Percentiles rank a stretch among this genome's conserved stretches.
Conservation (phyloP, 148 eudicot genomes). For the Rhododendron ferrugineum region DNA sequence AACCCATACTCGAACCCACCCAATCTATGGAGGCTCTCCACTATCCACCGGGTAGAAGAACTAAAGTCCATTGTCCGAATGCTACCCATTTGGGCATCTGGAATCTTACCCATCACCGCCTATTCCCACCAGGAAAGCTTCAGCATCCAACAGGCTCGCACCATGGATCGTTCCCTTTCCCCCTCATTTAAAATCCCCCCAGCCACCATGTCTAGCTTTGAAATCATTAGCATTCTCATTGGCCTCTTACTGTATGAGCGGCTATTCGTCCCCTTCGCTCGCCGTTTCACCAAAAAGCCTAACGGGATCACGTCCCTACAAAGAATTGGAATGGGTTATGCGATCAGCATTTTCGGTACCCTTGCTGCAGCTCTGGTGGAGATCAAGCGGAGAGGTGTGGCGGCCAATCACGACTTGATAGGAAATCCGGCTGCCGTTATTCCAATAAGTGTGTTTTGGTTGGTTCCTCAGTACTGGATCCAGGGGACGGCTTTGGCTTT, state of each 20-base stretch:
- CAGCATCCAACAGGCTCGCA: constrained; percentile 3
- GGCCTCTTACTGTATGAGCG: constrained; percentile 40
- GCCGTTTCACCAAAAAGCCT: constrained; percentile 17
- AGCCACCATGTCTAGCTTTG: constrained; percentile 17
- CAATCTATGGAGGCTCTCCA: constrained; percentile 50
- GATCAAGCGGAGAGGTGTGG: constrained; percentile 39
- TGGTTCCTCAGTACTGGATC: constrained; percentile 39
- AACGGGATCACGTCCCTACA: not conserved
- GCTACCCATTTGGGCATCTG: constrained; percentile 49
- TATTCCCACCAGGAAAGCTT: constrained; percentile 1
- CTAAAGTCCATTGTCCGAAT: constrained; percentile 40
- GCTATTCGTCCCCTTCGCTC: constrained; percentile 42
- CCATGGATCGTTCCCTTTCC: constrained; percentile 3
- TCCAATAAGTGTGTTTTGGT: constrained; percentile 55
- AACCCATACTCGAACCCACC: constrained; percentile 17
- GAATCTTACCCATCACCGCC: constrained; percentile 9
- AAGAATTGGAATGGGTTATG: constrained; percentile 45
- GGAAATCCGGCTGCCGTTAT: constrained; percentile 31
- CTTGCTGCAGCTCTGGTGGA: constrained; percentile 37
- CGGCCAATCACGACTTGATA: constrained; percentile 25
- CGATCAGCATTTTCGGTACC: constrained; percentile 35
- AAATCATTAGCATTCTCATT: constrained; percentile 20
- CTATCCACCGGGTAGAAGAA: constrained; percentile 29
- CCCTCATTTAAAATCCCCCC: not conserved
- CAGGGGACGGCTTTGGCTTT: constrained; percentile 49